Evolutionary conservation across 179 eudicot genomes (phyloP), one percentile per base, ranked within the genome.

Genomic region (Amaranthus tricolor): DNA sequence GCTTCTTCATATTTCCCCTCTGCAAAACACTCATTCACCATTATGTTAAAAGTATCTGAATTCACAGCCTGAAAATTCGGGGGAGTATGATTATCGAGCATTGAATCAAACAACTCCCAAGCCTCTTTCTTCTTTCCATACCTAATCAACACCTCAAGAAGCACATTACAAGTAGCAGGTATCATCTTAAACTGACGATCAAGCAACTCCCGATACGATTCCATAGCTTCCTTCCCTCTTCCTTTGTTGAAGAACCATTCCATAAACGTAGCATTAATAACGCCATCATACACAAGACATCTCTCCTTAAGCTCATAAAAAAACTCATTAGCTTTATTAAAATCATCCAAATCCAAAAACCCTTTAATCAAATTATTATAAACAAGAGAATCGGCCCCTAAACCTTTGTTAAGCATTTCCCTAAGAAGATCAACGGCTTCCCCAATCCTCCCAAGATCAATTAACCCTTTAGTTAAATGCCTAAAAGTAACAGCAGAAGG

Each of bases 41-140:
- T 92, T 7, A 92, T 77, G 68, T 79, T 90, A 78, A 92, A 85
- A 7, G 91, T 84, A 56, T 94, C 97, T 0, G 96, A 88, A 85
- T 94, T 92, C 66, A 94, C 94, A 24, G 93, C 98, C 77, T 92
- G 92, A 65, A 94, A 85, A 50, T 86, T 88, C 0, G 98, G 98
- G 0, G 97, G 93, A 0, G 97, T 94, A 71, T 94, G 98, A 77
- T 85, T 81, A 72, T 89, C 94, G 82, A 94, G 51, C 98, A 94
- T 90, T 5, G 78, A 73, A 48, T 89, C 89, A 61, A 94, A 94
- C 84, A 94, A 70, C 16, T 86, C 88, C 91, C 86, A 85, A 6
- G 94, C 98, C 80, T 94, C 97, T 15, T 74, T 83, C 80, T 85
- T 85, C 87, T 75, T 90, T 74, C 84, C 88, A 49, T 90, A 84